Percentiles rank a stretch among this genome's conserved stretches.
Evolutionary conservation across 306 rosid genomes (phyloP).

Genomic region (Quercus gilva): DNA sequence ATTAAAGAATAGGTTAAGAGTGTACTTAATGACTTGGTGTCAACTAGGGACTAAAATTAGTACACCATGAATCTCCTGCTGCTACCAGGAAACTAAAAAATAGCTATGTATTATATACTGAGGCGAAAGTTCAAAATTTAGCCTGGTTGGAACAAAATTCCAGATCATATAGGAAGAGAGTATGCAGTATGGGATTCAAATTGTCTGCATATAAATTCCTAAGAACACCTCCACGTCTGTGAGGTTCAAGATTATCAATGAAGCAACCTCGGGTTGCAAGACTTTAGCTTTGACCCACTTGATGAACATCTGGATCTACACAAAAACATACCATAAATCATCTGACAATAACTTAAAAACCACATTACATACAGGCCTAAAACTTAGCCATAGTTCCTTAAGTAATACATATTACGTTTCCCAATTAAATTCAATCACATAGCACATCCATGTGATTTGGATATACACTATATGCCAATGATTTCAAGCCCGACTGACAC

Average conservation of each 20-base stretch:
- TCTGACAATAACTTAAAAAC: neutral
- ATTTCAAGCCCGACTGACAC: no score
- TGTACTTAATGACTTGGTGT: conserved; percentile 27
- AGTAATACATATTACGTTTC: no score
- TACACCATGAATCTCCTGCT: conserved; percentile 27
- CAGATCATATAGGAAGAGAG: conserved; percentile 23
- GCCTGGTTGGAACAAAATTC: conserved; percentile 26
- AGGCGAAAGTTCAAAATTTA: conserved; percentile 15
- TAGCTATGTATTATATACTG: conserved; percentile 1
- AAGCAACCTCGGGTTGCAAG: conserved; percentile 36
- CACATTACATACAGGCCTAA: neutral
- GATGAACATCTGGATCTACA: conserved; percentile 59
- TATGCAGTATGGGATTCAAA: conserved; percentile 11
- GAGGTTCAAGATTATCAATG: conserved; percentile 30
- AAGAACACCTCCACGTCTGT: conserved; percentile 30
- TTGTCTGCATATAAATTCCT: conserved; percentile 32
- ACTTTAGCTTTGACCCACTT: conserved; percentile 35
- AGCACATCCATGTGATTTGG: no score
- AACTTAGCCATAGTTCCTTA: no score
- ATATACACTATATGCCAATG: no score
- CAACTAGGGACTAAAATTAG: conserved; percentile 30
- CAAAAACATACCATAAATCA: conserved; percentile 28
- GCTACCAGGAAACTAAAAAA: conserved; percentile 27
- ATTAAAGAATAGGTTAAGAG: conserved; percentile 36
- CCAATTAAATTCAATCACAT: no score